Evolutionary conservation across 345 rosid species (phyloP).

Genomic region (Murraya koenigii): DNA sequence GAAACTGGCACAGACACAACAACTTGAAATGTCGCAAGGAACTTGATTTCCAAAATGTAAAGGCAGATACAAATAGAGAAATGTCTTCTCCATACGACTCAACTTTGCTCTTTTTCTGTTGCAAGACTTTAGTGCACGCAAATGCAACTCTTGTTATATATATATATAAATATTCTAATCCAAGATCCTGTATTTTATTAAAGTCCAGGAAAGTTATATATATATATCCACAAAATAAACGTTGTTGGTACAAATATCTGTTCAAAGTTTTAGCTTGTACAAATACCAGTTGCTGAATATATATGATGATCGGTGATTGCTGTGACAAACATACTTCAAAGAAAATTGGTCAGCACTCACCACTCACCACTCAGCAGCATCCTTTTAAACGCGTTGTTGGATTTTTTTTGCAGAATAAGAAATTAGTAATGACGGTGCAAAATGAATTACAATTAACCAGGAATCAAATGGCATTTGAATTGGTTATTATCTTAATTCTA

Average conservation of each 20-base stretch:
- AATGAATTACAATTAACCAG: neutral
- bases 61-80: neutral
- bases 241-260: neutral
- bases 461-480: neutral
- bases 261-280: neutral
- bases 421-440: neutral
- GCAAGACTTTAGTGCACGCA: too few species aligned
- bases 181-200: too few species aligned
- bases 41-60: too few species aligned
- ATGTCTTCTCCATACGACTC: neutral
- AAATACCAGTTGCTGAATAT: neutral
- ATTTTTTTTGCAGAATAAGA: neutral
- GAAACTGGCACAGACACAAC: too few species aligned
- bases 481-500: neutral
- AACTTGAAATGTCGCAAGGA: too few species aligned
- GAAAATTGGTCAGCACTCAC: neutral
- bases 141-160: too few species aligned
- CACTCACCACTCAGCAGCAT: neutral
- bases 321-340: neutral
- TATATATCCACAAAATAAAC: neutral
- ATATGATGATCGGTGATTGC: neutral
- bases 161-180: too few species aligned
- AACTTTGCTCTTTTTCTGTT: too few species aligned
- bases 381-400: neutral
- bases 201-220: too few species aligned